Percentiles rank a stretch among this genome's conserved stretches.
phyloP scores from a whole-genome alignment of 2,329 filamentous ascomycete genomes.

The Aspergillus texensis region DNA sequence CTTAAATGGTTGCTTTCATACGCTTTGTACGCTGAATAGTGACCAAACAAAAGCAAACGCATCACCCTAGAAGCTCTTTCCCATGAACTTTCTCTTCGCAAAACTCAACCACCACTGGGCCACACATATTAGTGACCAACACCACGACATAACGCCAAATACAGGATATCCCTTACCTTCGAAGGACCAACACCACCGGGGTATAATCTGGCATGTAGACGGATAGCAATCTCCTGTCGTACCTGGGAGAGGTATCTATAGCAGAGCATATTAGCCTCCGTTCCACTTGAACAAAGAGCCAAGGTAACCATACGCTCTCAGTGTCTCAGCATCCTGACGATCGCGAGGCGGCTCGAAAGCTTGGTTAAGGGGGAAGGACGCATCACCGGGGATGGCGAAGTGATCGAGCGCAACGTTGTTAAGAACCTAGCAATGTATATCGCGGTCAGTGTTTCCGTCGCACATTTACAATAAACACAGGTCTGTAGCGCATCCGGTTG shows the following conservation, averaged over 20 bases:
- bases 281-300: not conserved
- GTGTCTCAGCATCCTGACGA: constrained; percentile 83
- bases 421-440: constrained; percentile 68
- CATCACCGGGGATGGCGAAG: constrained; percentile 93
- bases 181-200: constrained; percentile 70
- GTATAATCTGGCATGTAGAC: constrained; percentile 85
- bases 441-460: constrained; percentile 31
- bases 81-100: constrained; percentile 99
- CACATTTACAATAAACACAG: not conserved
- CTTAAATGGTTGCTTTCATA: constrained; percentile 17
- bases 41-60: constrained; percentile 20
- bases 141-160: not conserved
- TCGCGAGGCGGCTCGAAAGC: constrained; percentile 89
- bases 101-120: constrained; percentile 97
- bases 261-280: constrained; percentile 3
- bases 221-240: constrained; percentile 82
- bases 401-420: constrained; percentile 91
- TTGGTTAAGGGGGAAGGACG: constrained; percentile 91
- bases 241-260: constrained; percentile 73
- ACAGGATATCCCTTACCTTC: constrained; percentile 49
- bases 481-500: not conserved
- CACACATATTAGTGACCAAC: constrained; percentile 37
- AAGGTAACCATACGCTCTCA: constrained; percentile 70
- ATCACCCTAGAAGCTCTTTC: constrained; percentile 71
- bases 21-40: constrained; percentile 18